Evolutionary conservation across 805 yeast genomes (phyloP).

Genomic region (Yueomyces sinensis): DNA sequence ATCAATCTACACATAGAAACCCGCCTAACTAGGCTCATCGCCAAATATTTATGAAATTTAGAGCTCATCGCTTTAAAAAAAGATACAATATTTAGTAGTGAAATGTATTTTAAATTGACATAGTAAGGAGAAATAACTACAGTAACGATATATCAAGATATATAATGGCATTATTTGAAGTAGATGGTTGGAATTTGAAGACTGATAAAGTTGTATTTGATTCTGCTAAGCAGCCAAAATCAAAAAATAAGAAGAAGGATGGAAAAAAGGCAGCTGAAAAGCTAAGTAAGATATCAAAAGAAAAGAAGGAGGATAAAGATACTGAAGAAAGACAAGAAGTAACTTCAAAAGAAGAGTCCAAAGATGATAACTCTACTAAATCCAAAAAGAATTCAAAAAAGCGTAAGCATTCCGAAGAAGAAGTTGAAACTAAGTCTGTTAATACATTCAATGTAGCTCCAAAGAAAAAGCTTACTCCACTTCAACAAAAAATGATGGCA

Average conservation of each 20-base stretch:
- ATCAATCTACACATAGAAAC: too few species aligned
- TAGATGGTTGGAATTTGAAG: conserved; percentile 71
- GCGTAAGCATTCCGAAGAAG: conserved; percentile 1
- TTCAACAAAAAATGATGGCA: conserved; percentile 92
- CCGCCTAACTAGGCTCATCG: background rate
- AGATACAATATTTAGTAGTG: background rate
- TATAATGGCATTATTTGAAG: conserved; percentile 59
- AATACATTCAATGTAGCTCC: conserved; percentile 3
- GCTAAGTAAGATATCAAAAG: background rate
- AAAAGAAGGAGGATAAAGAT: conserved; percentile 1
- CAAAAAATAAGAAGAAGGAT: conserved; percentile 4
- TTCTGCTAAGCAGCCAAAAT: conserved; percentile 21
- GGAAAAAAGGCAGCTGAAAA: conserved; percentile 5
- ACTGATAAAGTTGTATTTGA: conserved; percentile 38
- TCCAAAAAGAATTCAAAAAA: conserved; percentile 2
- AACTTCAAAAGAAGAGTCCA: conserved; percentile 4
- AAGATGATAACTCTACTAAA: conserved; percentile 2
- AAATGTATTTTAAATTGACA: background rate
- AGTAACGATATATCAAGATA: too few species aligned
- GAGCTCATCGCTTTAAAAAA: background rate
- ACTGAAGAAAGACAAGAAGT: background rate
- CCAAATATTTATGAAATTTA: background rate
- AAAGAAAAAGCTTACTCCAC: conserved; percentile 50
- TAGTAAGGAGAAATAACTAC: background rate
- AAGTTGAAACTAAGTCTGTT: conserved; percentile 4